Evolutionary conservation across 768 basidiomycete genomes (phyloP), one percentile per base, ranked within the genome.

Genomic region (Lactifluus piperatus): DNA sequence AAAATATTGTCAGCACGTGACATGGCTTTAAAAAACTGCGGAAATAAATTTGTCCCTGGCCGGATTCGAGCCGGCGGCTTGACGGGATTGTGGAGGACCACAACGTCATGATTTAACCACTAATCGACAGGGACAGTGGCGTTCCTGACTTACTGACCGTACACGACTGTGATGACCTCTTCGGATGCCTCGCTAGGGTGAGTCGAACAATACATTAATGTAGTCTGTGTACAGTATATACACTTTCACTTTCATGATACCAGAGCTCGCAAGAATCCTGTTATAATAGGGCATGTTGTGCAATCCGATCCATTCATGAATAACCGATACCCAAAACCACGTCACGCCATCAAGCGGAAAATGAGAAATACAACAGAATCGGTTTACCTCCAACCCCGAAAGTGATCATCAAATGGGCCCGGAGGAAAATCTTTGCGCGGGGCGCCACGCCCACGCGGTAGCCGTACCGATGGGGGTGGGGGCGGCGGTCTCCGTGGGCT

Each of bases 401-500:
- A 56, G 55, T 51, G 56, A 37, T 6, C 37, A 3, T 51, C 55
- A 46, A 61, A 61, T 3, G 60, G 60, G 14, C 60, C 60, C 0
- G 50, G 22, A n/a, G 32, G 36, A 10, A 13, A 14, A 60, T 51
- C 49, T 6, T 44, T 46, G 29, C 58, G 58, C 14, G n/a, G 11
- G n/a, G 52, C 44, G 9, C 59, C 50, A 34, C 60, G 60, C 36
- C 50, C 50, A 10, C 60, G 60, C 13, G 29, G n/a, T 32, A 43
- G 44, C 10, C 3, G 48, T 48, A 45, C 16, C 8, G 54, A 36
- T 41, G 54, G 44, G 18, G 54, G 50, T 34, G 39, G 62, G 3
- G 36, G 43, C 3, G 32, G 49, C 13, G 52, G 50, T 30, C 56
- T 56, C 50, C 60, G 48, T 5, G 83, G 77, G 57, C 75, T 77